phyloP scores from a whole-genome alignment of 1,139 yeast species.

The Kodamaea fungicola region DNA sequence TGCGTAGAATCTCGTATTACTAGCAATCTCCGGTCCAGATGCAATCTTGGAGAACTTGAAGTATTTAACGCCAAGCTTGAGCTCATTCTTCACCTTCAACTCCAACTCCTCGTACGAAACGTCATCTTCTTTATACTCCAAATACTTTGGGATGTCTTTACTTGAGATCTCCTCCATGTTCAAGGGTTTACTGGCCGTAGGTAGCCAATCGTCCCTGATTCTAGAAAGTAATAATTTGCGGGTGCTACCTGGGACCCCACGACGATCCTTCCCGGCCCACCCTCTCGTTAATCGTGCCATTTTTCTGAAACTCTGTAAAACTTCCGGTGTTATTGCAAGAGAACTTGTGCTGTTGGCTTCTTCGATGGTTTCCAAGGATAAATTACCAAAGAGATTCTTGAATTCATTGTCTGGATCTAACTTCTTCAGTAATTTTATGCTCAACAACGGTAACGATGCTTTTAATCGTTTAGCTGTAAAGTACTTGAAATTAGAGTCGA shows the following conservation, averaged over 20 bases:
- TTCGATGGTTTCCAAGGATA: conserved; percentile 64
- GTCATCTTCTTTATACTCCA: conserved; percentile 37
- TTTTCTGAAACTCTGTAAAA: conserved; percentile 59
- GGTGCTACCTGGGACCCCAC: conserved; percentile 69
- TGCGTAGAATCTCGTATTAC: conserved; percentile 61
- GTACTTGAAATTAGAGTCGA: conserved; percentile 41
- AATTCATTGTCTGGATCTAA: conserved; percentile 82
- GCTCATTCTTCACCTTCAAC: conserved; percentile 42
- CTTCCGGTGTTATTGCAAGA: conserved; percentile 61
- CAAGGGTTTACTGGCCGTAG: conserved; percentile 62
- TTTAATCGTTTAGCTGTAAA: conserved; percentile 43
- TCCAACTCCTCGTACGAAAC: conserved; percentile 28
- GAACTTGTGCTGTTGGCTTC: conserved; percentile 69
- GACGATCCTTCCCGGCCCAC: conserved; percentile 80
- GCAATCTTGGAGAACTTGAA: conserved; percentile 48
- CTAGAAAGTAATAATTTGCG: conserved; percentile 67
- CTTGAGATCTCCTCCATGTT: conserved; percentile 53
- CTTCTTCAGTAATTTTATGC: conserved; percentile 46
- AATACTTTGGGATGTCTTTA: conserved; percentile 39
- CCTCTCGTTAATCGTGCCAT: conserved; percentile 64
- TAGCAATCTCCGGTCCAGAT: conserved; percentile 39
- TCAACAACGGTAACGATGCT: conserved; percentile 37
- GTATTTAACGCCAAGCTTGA: conserved; percentile 49
- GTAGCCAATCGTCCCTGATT: conserved; percentile 80
- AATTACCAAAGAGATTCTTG: conserved; percentile 66